These are phyloP conservation scores for Pleurostoma richardsiae DNA, from an alignment of 2,329 filamentous ascomycete genomes.

Conservation along the genomic window DNA sequence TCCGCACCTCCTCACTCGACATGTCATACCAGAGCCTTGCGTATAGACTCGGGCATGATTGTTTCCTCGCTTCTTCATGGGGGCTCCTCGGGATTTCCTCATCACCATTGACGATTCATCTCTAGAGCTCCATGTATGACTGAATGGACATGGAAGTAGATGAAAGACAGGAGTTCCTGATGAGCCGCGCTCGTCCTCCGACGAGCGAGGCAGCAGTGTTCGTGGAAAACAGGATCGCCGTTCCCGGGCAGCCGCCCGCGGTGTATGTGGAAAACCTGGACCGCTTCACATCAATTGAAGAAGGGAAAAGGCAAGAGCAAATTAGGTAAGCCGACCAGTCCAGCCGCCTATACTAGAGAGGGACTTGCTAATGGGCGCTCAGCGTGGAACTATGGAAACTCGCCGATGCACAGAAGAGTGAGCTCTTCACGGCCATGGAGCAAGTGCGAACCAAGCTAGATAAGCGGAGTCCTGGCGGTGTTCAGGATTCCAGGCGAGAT, in stretches of 20 bases:
- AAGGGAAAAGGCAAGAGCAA: neutral
- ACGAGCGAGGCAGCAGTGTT: slow-evolving; percentile 2
- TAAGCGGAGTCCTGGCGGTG: neutral
- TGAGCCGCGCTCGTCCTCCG: slow-evolving; percentile 1
- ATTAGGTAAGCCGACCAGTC: neutral
- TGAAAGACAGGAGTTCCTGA: neutral
- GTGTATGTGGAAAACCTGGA: slow-evolving; percentile 2
- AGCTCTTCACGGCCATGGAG: neutral
- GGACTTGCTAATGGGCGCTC: neutral
- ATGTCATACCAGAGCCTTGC: too few species aligned
- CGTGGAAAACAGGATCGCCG: neutral
- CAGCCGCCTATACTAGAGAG: neutral
- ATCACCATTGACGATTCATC: too few species aligned
- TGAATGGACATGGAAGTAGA: neutral
- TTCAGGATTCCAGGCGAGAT: neutral
- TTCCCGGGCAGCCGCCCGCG: neutral
- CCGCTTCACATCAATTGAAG: slow-evolving; percentile 1
- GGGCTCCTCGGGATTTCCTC: too few species aligned
- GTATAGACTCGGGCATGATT: too few species aligned
- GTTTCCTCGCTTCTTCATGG: too few species aligned
- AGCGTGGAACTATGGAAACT: neutral
- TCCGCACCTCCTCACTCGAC: too few species aligned
- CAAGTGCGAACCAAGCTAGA: slow-evolving; percentile 1
- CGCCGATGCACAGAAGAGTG: neutral
- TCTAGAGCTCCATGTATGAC: neutral